Percentiles rank a stretch among this genome's conserved stretches.
Conservation (phyloP, 2,329 filamentous ascomycete species). For the Coniochaeta hoffmannii region DNA sequence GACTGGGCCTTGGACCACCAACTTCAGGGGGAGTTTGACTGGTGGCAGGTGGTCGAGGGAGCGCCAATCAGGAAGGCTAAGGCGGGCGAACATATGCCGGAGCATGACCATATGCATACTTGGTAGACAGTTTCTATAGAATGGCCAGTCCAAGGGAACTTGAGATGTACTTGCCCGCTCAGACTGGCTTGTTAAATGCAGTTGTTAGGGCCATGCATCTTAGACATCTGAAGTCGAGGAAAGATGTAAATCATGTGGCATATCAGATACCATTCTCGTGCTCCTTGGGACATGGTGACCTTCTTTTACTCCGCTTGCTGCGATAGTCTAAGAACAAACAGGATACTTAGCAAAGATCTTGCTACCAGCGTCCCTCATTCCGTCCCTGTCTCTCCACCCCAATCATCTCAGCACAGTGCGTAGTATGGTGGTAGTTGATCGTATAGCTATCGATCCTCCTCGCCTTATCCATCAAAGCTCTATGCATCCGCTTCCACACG, state of each 20-base stretch:
- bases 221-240: too few relatives aligned
- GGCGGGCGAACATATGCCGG: neutral
- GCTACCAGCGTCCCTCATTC: neutral
- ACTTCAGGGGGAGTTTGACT: neutral
- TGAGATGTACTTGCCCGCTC: too few relatives aligned
- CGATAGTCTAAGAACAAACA: neutral
- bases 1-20: neutral
- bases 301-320: too few relatives aligned
- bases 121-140: neutral
- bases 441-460: neutral
- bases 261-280: too few relatives aligned
- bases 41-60: neutral
- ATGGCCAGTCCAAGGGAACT: too few relatives aligned
- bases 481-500: neutral
- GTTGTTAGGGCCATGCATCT: too few relatives aligned
- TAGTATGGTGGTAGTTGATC: neutral
- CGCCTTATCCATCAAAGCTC: neutral
- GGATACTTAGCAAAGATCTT: neutral
- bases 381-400: neutral
- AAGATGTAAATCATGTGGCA: too few relatives aligned
- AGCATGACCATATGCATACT: neutral
- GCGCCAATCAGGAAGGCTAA: neutral
- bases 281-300: too few relatives aligned
- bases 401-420: neutral
- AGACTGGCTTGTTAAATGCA: too few relatives aligned